Base-by-base conservation (phyloP, 2,329 filamentous ascomycete genomes). In the Anthostomella pinea region DNA sequence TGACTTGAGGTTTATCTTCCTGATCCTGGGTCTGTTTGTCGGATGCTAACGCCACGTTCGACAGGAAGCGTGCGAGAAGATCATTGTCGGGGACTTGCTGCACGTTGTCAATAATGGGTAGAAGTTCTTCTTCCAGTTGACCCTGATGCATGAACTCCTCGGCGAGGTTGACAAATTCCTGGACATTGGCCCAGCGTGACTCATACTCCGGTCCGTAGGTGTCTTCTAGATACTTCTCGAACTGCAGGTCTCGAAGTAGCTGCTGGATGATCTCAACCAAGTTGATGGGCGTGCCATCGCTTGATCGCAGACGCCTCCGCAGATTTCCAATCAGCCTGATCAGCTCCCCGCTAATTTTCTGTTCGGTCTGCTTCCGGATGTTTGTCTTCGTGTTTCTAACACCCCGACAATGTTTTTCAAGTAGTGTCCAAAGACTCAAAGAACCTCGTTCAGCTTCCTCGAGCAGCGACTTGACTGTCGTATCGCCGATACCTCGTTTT, bases 41-140 rank as follows among this genome's bases (percentile, higher is more conserved):
- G 0, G 87, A 83, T 3, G 87, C 85, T n/a, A 98, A 67, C 1
- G 88, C 81, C 8, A 96, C 83, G 51, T 95, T 96, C 8, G 88
- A 83, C n/a, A 98, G 70, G 51, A 97, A 97, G 8, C 77, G 78
- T 3, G 85, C 81, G 1, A 96, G 70, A 4, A 73, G 54, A 35
- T 72, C 71, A 2, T 79, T 70, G 38, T 87, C 85, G 39, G 79
- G 76, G 1, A 70, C 65, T 41, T 94, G 87, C 31, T 83, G 71
- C 3, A 89, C 49, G 1, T 81, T 83, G 10, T 91, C 83, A 10
- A 96, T 77, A 17, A 75, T 68, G 0, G 89, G 79, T 3, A 83
- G 69, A 5, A 63, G 56, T 14, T 83, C 78, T 20, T 81, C 72
- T 3, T 75, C 70, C 3, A 57, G 46, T 10, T 64, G 56, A 8